phyloP scores from a whole-genome alignment of 768 basidiomycete species.

The Leccinum truebloodii region DNA sequence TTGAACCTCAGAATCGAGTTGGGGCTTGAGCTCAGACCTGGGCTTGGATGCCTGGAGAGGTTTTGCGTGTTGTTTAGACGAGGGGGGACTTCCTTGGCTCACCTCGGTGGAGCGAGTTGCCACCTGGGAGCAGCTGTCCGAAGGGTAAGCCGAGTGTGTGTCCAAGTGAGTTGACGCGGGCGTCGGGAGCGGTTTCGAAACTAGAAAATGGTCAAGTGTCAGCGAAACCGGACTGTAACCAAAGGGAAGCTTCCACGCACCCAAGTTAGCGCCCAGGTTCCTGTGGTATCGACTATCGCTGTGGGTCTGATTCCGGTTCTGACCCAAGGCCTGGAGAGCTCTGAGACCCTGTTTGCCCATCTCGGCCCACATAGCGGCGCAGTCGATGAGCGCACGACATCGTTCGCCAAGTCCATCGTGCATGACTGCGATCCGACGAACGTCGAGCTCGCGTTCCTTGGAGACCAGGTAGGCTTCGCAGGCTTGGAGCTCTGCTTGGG shows the following conservation, averaged over 20 bases:
- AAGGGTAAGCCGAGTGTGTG: constrained; percentile 29
- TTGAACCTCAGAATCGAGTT: too few relatives aligned
- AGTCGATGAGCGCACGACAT: constrained; percentile 53
- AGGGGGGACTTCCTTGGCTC: constrained; percentile 13
- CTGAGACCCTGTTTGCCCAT: constrained; percentile 61
- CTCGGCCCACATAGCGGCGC: constrained; percentile 33
- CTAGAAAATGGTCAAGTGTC: background rate
- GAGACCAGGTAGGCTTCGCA: too few relatives aligned
- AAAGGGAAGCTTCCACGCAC: constrained; percentile 4
- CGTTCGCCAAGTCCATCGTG: constrained; percentile 37
- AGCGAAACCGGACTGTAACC: background rate
- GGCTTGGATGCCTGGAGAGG: too few relatives aligned
- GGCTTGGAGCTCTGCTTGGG: too few relatives aligned
- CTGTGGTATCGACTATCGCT: too few relatives aligned
- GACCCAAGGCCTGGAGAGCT: constrained; percentile 20
- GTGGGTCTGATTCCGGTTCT: too few relatives aligned
- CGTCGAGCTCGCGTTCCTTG: too few relatives aligned
- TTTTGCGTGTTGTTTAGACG: too few relatives aligned
- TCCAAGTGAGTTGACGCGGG: constrained; percentile 12
- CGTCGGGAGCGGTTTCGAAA: constrained; percentile 2
- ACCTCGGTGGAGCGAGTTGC: constrained; percentile 21
- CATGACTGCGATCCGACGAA: constrained; percentile 24
- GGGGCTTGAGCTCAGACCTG: background rate
- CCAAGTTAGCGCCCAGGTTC: background rate
- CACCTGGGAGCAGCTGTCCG: constrained; percentile 63